Evolutionary conservation across 352 stramenopile species (phyloP), one percentile per base, ranked within the genome.

Genomic region (Phytophthora hybrid): DNA sequence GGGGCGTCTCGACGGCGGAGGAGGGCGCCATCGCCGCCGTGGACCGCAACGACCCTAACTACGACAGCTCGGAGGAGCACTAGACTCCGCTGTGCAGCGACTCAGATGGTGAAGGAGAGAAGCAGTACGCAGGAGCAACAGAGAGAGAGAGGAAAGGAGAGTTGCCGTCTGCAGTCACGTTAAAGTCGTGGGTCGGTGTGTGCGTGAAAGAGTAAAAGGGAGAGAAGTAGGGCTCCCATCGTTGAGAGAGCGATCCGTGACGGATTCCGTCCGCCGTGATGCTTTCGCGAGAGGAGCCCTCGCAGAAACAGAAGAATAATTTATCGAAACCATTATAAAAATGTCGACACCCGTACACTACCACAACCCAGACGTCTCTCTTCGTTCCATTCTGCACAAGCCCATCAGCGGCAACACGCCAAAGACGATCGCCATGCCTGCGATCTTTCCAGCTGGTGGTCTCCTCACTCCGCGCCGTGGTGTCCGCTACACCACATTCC

Each of bases 31-130:
- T 90, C 16, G 72, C 56, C 4, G 77, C 85, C 5, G 57, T 94
- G 46, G 89, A 96, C 69, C 78, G 81, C 31, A 84, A 91, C 23
- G 89, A 94, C 63, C 89, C 87, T 5, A 96, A 96, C 77, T 96
- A 96, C 73, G 78, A 83, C 64, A 85, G 78, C 69, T 83, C 76
- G 29, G 79, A 82, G 51, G 81, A 88, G 59, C 73, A 79, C 19
- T 77, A 77, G 51, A 26, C 16, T 18, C 14, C 13, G 41, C 41
- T 10, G 13, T 7, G 14, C 41, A 49, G 41, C 14, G 16, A n/a
- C 39, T 47, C 14, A 0, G 41, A 5, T 9, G 14, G 5, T 19
- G 41, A 49, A 49, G 41, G 41, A 49, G 14, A 49, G 16, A 49
- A 49, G 34, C 34, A 41, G 34, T 13, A 49, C 14, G 41, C 41